A percentile compares a stretch with the other conserved stretches of the same genome.
phyloP scores from a whole-genome alignment of 2,329 filamentous ascomycete species.

The Cladobotryum mycophilum region DNA sequence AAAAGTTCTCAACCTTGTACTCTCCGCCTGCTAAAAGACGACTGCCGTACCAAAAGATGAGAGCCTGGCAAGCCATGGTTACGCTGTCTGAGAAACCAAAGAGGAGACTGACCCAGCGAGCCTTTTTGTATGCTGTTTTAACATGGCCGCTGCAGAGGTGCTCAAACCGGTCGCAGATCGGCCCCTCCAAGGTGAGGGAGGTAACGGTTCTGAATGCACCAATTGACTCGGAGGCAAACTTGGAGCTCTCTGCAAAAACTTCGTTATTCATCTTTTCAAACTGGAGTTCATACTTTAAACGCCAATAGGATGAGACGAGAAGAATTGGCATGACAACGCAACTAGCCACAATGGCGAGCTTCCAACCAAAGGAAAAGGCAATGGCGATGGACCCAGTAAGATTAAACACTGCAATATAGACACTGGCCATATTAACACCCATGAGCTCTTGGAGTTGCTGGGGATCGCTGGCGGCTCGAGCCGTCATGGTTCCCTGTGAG shows the following conservation, averaged over 20 bases:
- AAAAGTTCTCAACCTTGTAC: constrained; percentile 81
- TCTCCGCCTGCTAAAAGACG: constrained; percentile 64
- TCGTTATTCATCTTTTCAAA: constrained; percentile 63
- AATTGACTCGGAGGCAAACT: constrained; percentile 90
- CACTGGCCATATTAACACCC: constrained; percentile 79
- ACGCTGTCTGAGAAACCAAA: constrained; percentile 66
- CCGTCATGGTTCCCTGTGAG: constrained; percentile 83
- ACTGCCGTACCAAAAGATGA: constrained; percentile 91
- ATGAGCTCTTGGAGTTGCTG: constrained; percentile 65
- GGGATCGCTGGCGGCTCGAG: constrained; percentile 72
- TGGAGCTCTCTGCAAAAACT: constrained; percentile 74
- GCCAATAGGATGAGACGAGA: constrained; percentile 57
- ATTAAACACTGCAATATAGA: constrained; percentile 74
- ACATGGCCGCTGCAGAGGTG: constrained; percentile 69
- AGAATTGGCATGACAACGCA: constrained; percentile 70
- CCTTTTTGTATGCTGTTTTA: constrained; percentile 60
- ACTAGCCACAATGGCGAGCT: constrained; percentile 71
- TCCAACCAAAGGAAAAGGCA: constrained; percentile 75
- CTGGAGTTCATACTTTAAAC: constrained; percentile 53
- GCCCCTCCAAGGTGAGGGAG: constrained; percentile 74
- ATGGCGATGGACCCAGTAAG: constrained; percentile 67
- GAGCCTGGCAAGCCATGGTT: constrained; percentile 59
- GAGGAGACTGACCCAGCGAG: constrained; percentile 57
- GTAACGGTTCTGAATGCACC: constrained; percentile 91
- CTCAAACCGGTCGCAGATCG: constrained; percentile 57